phyloP scores from a whole-genome alignment of 164 flowering plant genomes.

The Aristolochia fimbriata region DNA sequence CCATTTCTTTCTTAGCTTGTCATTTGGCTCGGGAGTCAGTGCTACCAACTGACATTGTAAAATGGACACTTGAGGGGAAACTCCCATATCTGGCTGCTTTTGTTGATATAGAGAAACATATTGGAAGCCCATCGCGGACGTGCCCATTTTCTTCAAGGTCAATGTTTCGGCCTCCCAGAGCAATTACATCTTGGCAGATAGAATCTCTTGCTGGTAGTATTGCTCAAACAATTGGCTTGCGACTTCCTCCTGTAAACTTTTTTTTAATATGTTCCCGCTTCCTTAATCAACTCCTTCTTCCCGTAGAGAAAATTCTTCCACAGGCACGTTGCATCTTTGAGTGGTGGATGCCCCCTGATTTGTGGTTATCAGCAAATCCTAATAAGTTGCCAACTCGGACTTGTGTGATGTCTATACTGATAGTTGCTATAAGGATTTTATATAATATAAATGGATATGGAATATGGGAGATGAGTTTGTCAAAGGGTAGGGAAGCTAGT shows the following conservation, averaged over 20 bases:
- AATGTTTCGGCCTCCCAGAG: slow-evolving; percentile 59
- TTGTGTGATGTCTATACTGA: slow-evolving; percentile 67
- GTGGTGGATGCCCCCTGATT: slow-evolving; percentile 84
- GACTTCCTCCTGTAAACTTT: slow-evolving; percentile 84
- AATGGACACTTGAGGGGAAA: slow-evolving; percentile 80
- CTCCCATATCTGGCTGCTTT: slow-evolving; percentile 76
- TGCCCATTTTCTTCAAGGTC: slow-evolving; percentile 52
- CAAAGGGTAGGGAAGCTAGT: slow-evolving; percentile 4
- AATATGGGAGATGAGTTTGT: slow-evolving; percentile 50
- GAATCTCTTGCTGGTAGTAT: slow-evolving; percentile 61
- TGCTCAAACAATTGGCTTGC: slow-evolving; percentile 52
- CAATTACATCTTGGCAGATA: slow-evolving; percentile 38
- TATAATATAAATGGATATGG: slow-evolving; percentile 73
- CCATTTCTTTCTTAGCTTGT: slow-evolving; percentile 66
- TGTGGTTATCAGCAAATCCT: slow-evolving; percentile 52
- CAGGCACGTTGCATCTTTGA: slow-evolving; percentile 48
- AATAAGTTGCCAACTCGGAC: slow-evolving; percentile 65
- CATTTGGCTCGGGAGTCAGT: slow-evolving; percentile 71
- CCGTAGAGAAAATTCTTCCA: slow-evolving; percentile 49
- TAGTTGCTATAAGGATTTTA: slow-evolving; percentile 62
- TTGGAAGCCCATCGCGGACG: slow-evolving; percentile 32
- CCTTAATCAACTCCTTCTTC: slow-evolving; percentile 53
- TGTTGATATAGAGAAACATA: slow-evolving; percentile 39
- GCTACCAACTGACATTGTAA: slow-evolving; percentile 63
- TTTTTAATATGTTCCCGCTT: slow-evolving; percentile 52